Evolutionary conservation across 768 basidiomycete species (phyloP), one percentile per base, ranked within the genome.

Genomic region (Auricularia cornea): DNA sequence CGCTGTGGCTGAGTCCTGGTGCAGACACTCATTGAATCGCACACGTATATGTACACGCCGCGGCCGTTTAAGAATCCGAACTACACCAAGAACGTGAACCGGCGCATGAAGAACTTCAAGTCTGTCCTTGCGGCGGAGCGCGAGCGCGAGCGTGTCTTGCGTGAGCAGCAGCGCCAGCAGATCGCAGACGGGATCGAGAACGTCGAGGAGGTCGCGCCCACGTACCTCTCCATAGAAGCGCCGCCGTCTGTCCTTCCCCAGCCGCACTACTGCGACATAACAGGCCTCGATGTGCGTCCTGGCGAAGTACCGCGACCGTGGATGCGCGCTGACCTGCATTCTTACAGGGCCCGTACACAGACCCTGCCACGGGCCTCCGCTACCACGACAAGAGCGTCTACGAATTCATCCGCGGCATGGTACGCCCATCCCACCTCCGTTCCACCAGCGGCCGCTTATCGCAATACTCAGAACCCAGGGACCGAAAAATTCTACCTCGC

Each of bases 341-440:
- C 26, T 68, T 30, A 30, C 31, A 90, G 90, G 90, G 89, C 0
- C 89, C 88, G 1, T 93, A 93, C 67, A 92, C 89, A 0, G 89
- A 94, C 67, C 91, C 92, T 5, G 82, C 84, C 2, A 92, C 90
- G 0, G 85, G 86, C 1, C 77, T 94, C 11, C 81, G 92, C 3
- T 93, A 89, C 70, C 88, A 93, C 65, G 88, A 93, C 78, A 91
- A 89, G 77, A 89, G 85, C 65, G 83, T 93, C n/a, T 93, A 92
- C 70, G 89, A 91, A 57, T 76, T 91, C 31, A 84, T 93, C 66
- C 90, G 89, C 71, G 80, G 82, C 59, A 74, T 94, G 69, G 91
- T 90, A 59, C 64, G 80, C 67, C 29, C 35, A 6, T 33, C 32
- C 41, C 32, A 28, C 11, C 3, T 26, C n/a, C 2, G 54, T 20